Conservation (phyloP, 2,329 filamentous ascomycete genomes). For the Chrysosphaeria jannelii region DNA sequence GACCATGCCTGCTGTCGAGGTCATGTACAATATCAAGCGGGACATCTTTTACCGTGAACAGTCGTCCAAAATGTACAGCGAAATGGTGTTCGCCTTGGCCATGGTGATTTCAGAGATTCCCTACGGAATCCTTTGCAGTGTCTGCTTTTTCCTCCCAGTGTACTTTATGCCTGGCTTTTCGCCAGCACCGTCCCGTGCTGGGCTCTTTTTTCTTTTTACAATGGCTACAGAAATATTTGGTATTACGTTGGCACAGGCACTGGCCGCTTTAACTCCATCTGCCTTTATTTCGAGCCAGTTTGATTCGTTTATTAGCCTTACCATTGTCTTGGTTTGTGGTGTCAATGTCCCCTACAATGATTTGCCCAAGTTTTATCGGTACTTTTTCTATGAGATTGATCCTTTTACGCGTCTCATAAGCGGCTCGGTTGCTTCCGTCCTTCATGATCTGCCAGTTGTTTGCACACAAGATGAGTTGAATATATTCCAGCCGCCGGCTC, state of each 20-base stretch:
- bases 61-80: slow-evolving; percentile 61
- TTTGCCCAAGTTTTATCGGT: slow-evolving; percentile 45
- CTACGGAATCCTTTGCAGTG: slow-evolving; percentile 52
- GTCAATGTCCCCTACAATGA: slow-evolving; percentile 19
- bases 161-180: slow-evolving; percentile 66
- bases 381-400: slow-evolving; percentile 52
- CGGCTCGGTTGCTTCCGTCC: slow-evolving; percentile 35
- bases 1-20: slow-evolving; percentile 46
- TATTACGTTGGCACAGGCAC: slow-evolving; percentile 46
- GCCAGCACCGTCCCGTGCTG: slow-evolving; percentile 29
- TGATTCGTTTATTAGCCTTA: slow-evolving; percentile 55
- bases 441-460: slow-evolving; percentile 31
- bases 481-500: slow-evolving; percentile 30
- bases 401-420: slow-evolving; percentile 57
- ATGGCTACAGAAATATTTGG: slow-evolving; percentile 63
- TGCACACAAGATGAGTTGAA: slow-evolving; percentile 34
- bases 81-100: slow-evolving; percentile 45
- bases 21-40: slow-evolving; percentile 53
- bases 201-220: slow-evolving; percentile 67
- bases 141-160: slow-evolving; percentile 52
- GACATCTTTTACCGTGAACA: slow-evolving; percentile 67
- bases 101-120: slow-evolving; percentile 67
- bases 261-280: slow-evolving; percentile 48
- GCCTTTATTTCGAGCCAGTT: slow-evolving; percentile 52
- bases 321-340: slow-evolving; percentile 26